Base-by-base conservation (phyloP, 352 stramenopile species). In the Phytophthora citricola region DNA sequence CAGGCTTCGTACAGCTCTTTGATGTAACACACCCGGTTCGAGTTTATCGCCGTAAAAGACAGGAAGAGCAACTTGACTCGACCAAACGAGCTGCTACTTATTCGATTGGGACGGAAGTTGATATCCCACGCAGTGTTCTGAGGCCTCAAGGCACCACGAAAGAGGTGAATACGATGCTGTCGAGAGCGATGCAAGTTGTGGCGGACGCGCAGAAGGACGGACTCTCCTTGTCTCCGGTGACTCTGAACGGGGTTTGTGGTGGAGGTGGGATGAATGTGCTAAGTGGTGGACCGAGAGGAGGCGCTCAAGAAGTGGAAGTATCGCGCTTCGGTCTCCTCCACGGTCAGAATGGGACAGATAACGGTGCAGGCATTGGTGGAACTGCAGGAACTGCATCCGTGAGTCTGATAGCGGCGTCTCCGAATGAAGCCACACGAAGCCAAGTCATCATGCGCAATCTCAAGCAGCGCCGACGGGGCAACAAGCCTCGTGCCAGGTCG, bases 1-100 rank as follows among this genome's bases (percentile, higher is more conserved):
- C 83, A 54, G 88, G 88, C 4, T 95, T 95, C 59, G 74, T 92
- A 2, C 85, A 94, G 54, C 47, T 95, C 5, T 95, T 94, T 50
- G 14, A 67, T 3, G 20, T 51, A 1, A 47, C 72, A 2, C 84
- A 92, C 69, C 82, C 78, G 1, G 51, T 12, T 44, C 61, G 65
- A 15, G 15, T 47, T n/a, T 62, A 65, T 27, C 60, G 55, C 7
- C 17, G 27, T 27, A 11, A 59, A 4, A 17, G 60, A 44, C 17
- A 54, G 22, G 12, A 48, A 48, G 48, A 49, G 14, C 22, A 50
- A 15, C 10, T 11, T 4, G 44, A 59, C 22, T 7, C 17, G 11
- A 63, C 20, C n/a, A 62, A 60, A 17, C 55, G 34, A 36, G 15
- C 34, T 5, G 39, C 26, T 39, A 41, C 50, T 0, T 24, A 39